Evolutionary conservation across 2,329 filamentous ascomycete species (phyloP).

Genomic region (Ceratocystiopsis brevicomis): DNA sequence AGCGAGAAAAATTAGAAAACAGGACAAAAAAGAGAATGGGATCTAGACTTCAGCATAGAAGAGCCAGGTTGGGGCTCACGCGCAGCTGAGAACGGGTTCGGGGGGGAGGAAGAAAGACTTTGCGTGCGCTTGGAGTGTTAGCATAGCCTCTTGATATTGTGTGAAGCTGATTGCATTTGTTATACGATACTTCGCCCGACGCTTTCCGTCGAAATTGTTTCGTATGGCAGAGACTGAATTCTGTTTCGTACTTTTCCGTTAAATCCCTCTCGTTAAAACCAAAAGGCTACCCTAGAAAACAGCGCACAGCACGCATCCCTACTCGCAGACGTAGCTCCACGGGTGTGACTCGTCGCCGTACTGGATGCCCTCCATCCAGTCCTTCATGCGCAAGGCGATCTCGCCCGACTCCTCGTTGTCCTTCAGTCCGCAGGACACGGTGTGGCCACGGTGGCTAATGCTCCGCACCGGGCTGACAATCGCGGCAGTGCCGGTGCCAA

Average conservation of each 20-base stretch:
- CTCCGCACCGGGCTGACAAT: conserved; percentile 79
- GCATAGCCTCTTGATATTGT: no score
- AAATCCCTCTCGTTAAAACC: no score
- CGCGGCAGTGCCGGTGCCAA: conserved; percentile 83
- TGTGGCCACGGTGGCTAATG: conserved; percentile 71
- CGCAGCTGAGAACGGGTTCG: no score
- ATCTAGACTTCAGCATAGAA: background rate
- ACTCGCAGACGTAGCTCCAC: conserved; percentile 53
- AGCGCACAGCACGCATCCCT: background rate
- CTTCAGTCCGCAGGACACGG: conserved; percentile 67
- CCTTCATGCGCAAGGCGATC: conserved; percentile 72
- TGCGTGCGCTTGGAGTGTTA: no score
- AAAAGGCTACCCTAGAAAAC: no score
- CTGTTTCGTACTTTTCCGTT: no score
- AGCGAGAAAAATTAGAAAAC: background rate
- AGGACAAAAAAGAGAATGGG: background rate
- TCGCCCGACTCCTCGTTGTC: conserved; percentile 73
- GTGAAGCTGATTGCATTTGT: no score
- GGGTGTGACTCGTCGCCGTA: conserved; percentile 84
- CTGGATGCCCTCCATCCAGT: conserved; percentile 90
- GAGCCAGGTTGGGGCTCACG: no score
- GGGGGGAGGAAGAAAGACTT: no score
- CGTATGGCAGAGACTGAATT: no score
- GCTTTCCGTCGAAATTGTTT: no score
- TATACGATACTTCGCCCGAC: no score